A percentile compares a stretch with the other conserved stretches of the same genome.
Evolutionary conservation across 2,329 filamentous ascomycete species (phyloP).

Genomic region (Trematosphaeria pertusa): DNA sequence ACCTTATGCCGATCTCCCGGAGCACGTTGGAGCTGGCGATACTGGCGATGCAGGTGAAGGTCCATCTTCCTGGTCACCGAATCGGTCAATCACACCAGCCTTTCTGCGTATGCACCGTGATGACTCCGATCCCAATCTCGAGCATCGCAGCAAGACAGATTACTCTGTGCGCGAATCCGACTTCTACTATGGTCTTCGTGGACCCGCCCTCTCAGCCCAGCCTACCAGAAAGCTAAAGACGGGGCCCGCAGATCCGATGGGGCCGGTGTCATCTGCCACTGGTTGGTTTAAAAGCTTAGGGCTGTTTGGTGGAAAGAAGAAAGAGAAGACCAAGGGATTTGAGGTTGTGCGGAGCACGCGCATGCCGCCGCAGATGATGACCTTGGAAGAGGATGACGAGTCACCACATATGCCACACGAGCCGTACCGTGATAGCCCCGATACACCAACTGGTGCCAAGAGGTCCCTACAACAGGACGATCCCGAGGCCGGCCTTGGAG

Average conservation of each 20-base stretch:
- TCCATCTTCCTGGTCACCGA: constrained; percentile 35
- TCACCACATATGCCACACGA: constrained; percentile 37
- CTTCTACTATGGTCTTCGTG: constrained; percentile 93
- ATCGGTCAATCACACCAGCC: constrained; percentile 51
- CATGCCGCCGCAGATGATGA: constrained; percentile 77
- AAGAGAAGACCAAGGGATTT: constrained; percentile 95
- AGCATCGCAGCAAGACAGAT: constrained; percentile 70
- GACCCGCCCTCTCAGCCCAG: constrained; percentile 81
- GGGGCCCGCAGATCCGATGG: constrained; percentile 91
- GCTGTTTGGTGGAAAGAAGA: constrained; percentile 82
- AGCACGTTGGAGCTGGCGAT: constrained; percentile 42
- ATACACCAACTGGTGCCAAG: constrained; percentile 28
- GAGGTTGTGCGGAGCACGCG: constrained; percentile 92
- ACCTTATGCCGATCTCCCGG: constrained; percentile 54
- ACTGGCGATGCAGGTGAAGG: constrained; percentile 43
- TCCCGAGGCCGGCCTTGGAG: constrained; percentile 18
- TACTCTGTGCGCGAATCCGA: constrained; percentile 95
- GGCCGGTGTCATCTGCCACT: constrained; percentile 85
- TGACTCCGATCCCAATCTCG: constrained; percentile 62
- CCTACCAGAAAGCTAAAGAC: constrained; percentile 88
- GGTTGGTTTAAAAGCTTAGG: constrained; percentile 78
- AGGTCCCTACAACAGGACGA: constrained; percentile 15
- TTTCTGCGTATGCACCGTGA: constrained; percentile 58
- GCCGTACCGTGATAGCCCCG: constrained; percentile 64
- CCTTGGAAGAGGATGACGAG: constrained; percentile 67